Evolutionary conservation across 768 basidiomycete species (phyloP).

Genomic region (Suillus discolor): DNA sequence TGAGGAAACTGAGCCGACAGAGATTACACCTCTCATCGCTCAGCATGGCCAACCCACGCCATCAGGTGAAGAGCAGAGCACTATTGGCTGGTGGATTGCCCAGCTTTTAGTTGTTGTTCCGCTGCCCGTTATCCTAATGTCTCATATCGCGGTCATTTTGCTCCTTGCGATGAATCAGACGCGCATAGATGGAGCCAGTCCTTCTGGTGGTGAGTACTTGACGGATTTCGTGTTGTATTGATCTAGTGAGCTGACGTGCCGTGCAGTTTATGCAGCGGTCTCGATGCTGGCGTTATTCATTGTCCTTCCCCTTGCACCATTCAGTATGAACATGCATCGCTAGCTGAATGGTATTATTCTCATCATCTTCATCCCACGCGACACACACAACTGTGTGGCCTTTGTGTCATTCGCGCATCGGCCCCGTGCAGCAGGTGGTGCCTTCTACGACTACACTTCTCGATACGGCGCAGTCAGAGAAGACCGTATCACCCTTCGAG

Average conservation of each 20-base stretch:
- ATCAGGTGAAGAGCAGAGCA: conserved; percentile 17
- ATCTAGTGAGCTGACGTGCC: conserved; percentile 4
- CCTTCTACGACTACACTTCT: conserved; percentile 91
- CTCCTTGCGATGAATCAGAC: conserved; percentile 57
- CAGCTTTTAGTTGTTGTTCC: conserved; percentile 60
- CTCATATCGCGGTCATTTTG: conserved; percentile 51
- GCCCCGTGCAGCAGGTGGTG: conserved; percentile 56
- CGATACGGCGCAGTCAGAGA: conserved; percentile 87
- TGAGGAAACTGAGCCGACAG: conserved; percentile 48
- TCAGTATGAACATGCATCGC: conserved; percentile 54
- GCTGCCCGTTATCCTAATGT: conserved; percentile 52
- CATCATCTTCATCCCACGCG: conserved; percentile 42
- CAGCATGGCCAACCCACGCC: conserved; percentile 19
- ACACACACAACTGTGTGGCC: conserved; percentile 53
- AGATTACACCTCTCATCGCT: conserved; percentile 57
- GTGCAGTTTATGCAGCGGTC: conserved; percentile 51
- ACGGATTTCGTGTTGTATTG: background rate
- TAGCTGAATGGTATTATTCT: conserved; percentile 39
- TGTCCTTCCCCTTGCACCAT: conserved; percentile 64
- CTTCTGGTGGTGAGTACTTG: conserved; percentile 46
- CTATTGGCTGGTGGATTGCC: conserved; percentile 56
- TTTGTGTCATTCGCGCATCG: conserved; percentile 73
- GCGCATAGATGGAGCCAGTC: conserved; percentile 60
- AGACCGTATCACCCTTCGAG: conserved; percentile 73
- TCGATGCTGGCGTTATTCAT: conserved; percentile 52